Percentiles rank a stretch among this genome's conserved stretches.
Evolutionary conservation across 257 asterid species (phyloP).

Genomic region (Nemophila menziesii): DNA sequence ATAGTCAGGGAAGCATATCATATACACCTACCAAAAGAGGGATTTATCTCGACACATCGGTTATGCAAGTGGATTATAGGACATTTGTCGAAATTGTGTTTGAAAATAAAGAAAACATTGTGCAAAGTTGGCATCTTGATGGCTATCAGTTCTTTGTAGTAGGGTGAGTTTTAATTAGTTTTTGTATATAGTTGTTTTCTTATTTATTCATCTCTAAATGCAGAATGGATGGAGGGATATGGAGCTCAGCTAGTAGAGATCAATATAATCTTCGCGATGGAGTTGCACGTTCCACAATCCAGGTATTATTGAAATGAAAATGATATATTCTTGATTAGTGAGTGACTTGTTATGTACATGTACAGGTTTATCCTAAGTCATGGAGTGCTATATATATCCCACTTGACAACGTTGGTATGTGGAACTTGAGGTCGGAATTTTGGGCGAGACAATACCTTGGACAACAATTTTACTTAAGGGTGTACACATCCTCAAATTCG

Average conservation of each 20-base stretch:
- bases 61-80: constrained; percentile 60
- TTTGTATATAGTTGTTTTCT: not conserved
- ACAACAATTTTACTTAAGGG: constrained; percentile 65
- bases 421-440: constrained; percentile 69
- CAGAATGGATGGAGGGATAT: constrained; percentile 94
- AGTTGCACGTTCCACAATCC: constrained; percentile 66
- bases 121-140: constrained; percentile 73
- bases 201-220: constrained; percentile 8
- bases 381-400: constrained; percentile 68
- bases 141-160: constrained; percentile 88
- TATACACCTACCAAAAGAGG: constrained; percentile 70
- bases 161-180: constrained; percentile 44
- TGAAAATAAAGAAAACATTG: constrained; percentile 52
- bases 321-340: not conserved
- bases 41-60: constrained; percentile 65
- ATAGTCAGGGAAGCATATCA: constrained; percentile 44
- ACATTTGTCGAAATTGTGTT: constrained; percentile 60
- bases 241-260: constrained; percentile 46
- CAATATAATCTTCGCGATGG: constrained; percentile 82
- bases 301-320: constrained; percentile 25
- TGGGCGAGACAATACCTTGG: constrained; percentile 91
- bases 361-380: constrained; percentile 74
- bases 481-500: constrained; percentile 59
- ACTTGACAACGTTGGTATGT: constrained; percentile 84
- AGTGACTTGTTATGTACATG: not conserved